These are phyloP conservation scores for Brassica rapa DNA, from an alignment of 345 rosid species.

Conservation along the genomic window DNA sequence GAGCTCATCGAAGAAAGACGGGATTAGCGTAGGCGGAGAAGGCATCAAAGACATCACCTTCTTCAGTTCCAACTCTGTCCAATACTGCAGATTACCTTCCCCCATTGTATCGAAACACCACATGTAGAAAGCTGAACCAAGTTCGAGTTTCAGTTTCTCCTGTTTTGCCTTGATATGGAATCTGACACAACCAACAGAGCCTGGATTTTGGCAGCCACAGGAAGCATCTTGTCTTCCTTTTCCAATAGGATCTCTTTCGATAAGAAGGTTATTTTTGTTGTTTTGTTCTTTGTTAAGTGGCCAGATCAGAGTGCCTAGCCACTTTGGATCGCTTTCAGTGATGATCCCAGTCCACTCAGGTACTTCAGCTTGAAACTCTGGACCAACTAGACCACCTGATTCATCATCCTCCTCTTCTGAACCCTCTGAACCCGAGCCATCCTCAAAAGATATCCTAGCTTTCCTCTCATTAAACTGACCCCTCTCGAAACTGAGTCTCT, in stretches of 20 bases:
- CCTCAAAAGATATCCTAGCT: not conserved
- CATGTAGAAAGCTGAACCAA: constrained; percentile 62
- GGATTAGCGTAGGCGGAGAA: constrained; percentile 43
- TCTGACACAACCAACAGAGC: constrained; percentile 69
- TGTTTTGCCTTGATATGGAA: constrained; percentile 64
- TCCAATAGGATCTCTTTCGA: constrained; percentile 86
- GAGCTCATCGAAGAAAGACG: constrained; percentile 55
- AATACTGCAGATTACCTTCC: constrained; percentile 56
- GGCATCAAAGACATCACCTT: constrained; percentile 52
- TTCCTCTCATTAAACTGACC: constrained; percentile 17
- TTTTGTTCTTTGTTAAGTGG: constrained; percentile 50
- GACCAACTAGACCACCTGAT: constrained; percentile 52
- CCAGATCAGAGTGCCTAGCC: constrained; percentile 80
- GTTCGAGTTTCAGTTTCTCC: constrained; percentile 58
- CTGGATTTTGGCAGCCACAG: constrained; percentile 70
- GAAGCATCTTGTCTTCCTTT: constrained; percentile 69
- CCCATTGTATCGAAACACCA: constrained; percentile 80
- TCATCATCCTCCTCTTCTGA: constrained; percentile 41
- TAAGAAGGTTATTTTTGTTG: constrained; percentile 26
- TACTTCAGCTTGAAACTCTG: constrained; percentile 68
- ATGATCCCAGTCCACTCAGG: constrained; percentile 63
- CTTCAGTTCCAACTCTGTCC: constrained; percentile 60
- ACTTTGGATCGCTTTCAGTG: constrained; percentile 64
- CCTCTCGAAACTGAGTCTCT: constrained; percentile 48
- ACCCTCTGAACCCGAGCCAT: constrained; percentile 28